phyloP scores from a whole-genome alignment of 1,284 basidiomycete genomes.

The Earliella scabrosa region DNA sequence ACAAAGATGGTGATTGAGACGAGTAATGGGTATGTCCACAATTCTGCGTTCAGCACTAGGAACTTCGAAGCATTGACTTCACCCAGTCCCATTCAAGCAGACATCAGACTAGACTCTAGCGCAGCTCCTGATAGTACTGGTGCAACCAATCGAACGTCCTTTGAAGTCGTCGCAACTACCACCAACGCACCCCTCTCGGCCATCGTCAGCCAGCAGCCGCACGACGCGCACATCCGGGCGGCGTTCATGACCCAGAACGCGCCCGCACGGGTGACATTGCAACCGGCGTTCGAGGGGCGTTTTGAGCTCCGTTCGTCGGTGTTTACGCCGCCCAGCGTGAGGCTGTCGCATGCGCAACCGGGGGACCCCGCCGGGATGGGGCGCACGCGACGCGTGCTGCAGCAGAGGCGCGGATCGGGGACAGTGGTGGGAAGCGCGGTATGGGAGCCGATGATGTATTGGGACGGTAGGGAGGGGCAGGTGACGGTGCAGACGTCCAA shows the following conservation, averaged over 20 bases:
- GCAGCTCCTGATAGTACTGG: conserved; percentile 24
- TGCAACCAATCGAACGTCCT: conserved; percentile 24
- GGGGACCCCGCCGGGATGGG: conserved; percentile 5
- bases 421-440: too few species aligned
- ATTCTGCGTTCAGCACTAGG: conserved; percentile 21
- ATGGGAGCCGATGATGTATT: conserved; percentile 1
- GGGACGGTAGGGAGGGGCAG: conserved; percentile 2
- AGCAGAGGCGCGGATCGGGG: neutral
- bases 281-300: conserved; percentile 46
- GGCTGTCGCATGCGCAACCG: neutral
- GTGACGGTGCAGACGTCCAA: conserved; percentile 9
- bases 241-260: conserved; percentile 36
- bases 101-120: conserved; percentile 32
- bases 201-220: conserved; percentile 40
- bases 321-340: neutral
- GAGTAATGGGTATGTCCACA: conserved; percentile 40
- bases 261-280: conserved; percentile 36
- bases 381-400: conserved; percentile 1
- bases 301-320: conserved; percentile 37
- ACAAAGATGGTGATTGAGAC: conserved; percentile 35
- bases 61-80: too few species aligned
- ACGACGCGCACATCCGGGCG: conserved; percentile 40
- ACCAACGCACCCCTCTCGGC: conserved; percentile 31
- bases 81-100: conserved; percentile 38
- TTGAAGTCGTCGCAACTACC: conserved; percentile 34